Evolutionary conservation across 2,329 filamentous ascomycete species (phyloP).

Genomic region (Calonectria honghensis): DNA sequence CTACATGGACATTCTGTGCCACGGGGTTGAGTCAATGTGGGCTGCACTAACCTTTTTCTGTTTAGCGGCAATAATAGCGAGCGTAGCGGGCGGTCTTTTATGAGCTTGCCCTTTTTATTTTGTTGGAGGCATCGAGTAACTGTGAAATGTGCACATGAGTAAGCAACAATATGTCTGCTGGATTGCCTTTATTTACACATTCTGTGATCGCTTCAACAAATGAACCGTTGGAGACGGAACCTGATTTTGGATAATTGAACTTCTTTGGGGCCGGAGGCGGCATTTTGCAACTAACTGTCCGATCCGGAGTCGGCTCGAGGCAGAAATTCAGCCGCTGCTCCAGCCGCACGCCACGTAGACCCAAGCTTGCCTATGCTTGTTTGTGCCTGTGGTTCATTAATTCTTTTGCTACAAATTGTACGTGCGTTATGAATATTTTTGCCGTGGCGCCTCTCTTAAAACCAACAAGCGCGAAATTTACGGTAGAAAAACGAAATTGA

Average conservation of each 20-base stretch:
- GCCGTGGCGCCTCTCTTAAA: neutral
- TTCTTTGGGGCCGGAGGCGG: neutral
- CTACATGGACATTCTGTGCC: neutral
- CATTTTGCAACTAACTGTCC: neutral
- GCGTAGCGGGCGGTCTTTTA: too few relatives aligned
- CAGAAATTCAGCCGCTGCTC: neutral
- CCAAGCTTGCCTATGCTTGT: neutral
- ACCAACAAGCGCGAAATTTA: neutral
- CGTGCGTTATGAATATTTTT: neutral
- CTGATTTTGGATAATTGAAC: neutral
- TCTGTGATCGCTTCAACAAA: too few relatives aligned
- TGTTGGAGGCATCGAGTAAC: neutral
- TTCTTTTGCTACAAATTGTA: neutral
- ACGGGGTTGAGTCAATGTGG: neutral
- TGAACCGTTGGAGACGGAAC: neutral
- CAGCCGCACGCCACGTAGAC: neutral
- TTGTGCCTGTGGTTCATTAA: neutral
- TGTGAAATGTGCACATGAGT: neutral
- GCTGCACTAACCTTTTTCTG: neutral
- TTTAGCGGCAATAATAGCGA: neutral
- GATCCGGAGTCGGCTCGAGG: neutral
- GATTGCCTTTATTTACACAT: neutral
- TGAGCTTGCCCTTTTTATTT: too few relatives aligned
- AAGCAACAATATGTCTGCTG: neutral
- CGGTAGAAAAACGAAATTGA: neutral